Percentiles rank a stretch among this genome's conserved stretches.
phyloP scores from a whole-genome alignment of 2,329 filamentous ascomycete species.

The Knoxdaviesia capensis region DNA sequence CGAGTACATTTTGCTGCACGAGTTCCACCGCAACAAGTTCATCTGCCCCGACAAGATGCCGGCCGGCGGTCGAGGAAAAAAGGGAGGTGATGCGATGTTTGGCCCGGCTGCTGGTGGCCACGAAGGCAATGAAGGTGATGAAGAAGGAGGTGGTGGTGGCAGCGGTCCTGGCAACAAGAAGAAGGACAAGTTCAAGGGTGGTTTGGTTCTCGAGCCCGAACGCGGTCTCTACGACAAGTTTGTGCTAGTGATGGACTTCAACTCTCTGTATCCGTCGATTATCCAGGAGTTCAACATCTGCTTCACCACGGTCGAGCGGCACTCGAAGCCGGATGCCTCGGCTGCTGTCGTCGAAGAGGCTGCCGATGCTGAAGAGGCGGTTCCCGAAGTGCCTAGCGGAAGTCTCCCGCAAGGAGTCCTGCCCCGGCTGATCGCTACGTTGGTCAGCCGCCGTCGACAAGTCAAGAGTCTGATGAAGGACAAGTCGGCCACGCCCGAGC shows the following conservation, averaged over 20 bases:
- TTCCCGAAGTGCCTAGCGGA: constrained; percentile 70
- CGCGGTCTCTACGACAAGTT: constrained; percentile 97
- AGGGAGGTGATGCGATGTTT: constrained; percentile 47
- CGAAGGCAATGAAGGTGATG: constrained; percentile 14
- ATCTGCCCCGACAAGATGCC: constrained; percentile 91
- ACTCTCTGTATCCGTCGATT: constrained; percentile 94
- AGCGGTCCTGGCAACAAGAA: no score
- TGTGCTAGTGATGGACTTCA: constrained; percentile 99
- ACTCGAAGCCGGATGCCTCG: constrained; percentile 28
- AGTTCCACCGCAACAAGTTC: constrained; percentile 92
- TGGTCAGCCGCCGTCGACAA: constrained; percentile 73
- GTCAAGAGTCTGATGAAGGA: constrained; percentile 97
- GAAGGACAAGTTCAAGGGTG: constrained; percentile 98
- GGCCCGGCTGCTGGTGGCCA: constrained; percentile 1
- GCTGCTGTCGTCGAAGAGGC: constrained; percentile 7
- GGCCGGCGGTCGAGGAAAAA: constrained; percentile 53
- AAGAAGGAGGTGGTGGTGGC: constrained; percentile 49
- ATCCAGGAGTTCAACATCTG: constrained; percentile 99
- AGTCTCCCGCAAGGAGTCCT: constrained; percentile 69
- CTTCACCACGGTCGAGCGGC: constrained; percentile 87
- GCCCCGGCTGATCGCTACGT: constrained; percentile 74
- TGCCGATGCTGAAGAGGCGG: constrained; percentile 58
- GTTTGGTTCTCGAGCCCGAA: constrained; percentile 93
- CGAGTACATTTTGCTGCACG: constrained; percentile 95
- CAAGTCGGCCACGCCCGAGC: constrained; percentile 64